Evolutionary conservation across 2,329 filamentous ascomycete species (phyloP).

Genomic region (Claviceps digitariae): DNA sequence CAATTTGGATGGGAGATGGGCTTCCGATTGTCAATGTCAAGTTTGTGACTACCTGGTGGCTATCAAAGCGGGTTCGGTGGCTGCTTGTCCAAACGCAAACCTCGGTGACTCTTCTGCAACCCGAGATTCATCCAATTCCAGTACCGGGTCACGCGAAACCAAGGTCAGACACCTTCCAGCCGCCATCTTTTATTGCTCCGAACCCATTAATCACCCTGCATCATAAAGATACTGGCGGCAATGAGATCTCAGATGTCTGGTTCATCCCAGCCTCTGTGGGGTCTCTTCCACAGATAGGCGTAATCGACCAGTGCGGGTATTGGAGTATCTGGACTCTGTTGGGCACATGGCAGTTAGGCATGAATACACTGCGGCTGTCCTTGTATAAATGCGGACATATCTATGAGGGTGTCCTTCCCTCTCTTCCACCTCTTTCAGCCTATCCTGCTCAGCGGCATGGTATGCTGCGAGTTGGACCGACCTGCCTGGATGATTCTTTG

Average conservation of each 20-base stretch:
- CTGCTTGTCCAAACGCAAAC: conserved; percentile 39
- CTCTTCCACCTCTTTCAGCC: conserved; percentile 17
- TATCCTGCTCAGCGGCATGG: conserved; percentile 26
- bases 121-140: conserved; percentile 31
- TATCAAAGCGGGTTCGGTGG: conserved; percentile 31
- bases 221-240: conserved; percentile 37
- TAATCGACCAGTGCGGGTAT: conserved; percentile 50
- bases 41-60: conserved; percentile 27
- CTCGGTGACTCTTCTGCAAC: conserved; percentile 38
- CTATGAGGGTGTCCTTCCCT: conserved; percentile 21
- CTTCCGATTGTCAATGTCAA: conserved; percentile 38
- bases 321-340: conserved; percentile 57
- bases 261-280: conserved; percentile 41
- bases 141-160: conserved; percentile 11
- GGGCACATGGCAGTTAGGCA: conserved; percentile 21
- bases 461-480: conserved; percentile 26
- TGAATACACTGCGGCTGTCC: conserved; percentile 20
- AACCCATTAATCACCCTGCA: conserved; percentile 42
- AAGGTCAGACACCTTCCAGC: conserved; percentile 10
- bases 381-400: conserved; percentile 30
- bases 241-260: conserved; percentile 45
- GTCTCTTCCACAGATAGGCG: conserved; percentile 46
- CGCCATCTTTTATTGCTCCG: conserved; percentile 38
- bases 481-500: conserved; percentile 11
- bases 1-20: conserved; percentile 40